Conservation (phyloP, 805 yeast genomes). For the Spencermartinsiella europaea region DNA sequence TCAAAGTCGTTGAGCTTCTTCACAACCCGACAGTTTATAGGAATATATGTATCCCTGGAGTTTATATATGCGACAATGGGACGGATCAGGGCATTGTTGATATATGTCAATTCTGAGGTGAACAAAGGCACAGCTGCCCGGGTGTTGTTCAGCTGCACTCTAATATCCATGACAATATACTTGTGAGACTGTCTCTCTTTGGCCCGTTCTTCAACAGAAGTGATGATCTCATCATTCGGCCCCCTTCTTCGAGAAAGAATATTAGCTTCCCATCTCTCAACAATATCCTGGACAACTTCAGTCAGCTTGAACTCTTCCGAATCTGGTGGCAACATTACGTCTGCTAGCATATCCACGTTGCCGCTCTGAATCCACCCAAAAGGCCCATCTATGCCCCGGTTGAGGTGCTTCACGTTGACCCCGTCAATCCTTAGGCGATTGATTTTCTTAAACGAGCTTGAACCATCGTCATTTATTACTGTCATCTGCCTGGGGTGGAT, state of each 20-base stretch:
- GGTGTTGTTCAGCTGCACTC: constrained; percentile 75
- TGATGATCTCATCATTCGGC: constrained; percentile 23
- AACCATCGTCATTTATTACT: constrained; percentile 28
- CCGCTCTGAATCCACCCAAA: constrained; percentile 97
- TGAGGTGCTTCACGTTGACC: constrained; percentile 80
- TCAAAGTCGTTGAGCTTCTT: constrained; percentile 79
- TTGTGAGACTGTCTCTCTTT: constrained; percentile 37
- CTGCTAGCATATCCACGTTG: constrained; percentile 89
- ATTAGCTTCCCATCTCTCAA: constrained; percentile 37
- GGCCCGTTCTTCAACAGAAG: constrained; percentile 27
- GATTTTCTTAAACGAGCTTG: constrained; percentile 49
- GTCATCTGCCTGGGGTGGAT: constrained; percentile 68
- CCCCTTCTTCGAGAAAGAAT: constrained; percentile 16
- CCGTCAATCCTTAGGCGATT: constrained; percentile 82
- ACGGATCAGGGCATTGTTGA: constrained; percentile 84
- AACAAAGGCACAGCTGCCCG: constrained; percentile 86
- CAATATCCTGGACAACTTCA: constrained; percentile 34
- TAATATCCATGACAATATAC: constrained; percentile 71
- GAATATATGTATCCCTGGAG: constrained; percentile 82
- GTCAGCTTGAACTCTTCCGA: constrained; percentile 43
- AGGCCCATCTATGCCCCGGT: constrained; percentile 83
- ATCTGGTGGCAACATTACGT: constrained; percentile 72
- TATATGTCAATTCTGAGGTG: constrained; percentile 80
- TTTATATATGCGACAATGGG: constrained; percentile 96
- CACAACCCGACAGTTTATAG: constrained; percentile 74